phyloP scores from a whole-genome alignment of 1,284 basidiomycete species.

The Melampsora abietis-canadensis region DNA sequence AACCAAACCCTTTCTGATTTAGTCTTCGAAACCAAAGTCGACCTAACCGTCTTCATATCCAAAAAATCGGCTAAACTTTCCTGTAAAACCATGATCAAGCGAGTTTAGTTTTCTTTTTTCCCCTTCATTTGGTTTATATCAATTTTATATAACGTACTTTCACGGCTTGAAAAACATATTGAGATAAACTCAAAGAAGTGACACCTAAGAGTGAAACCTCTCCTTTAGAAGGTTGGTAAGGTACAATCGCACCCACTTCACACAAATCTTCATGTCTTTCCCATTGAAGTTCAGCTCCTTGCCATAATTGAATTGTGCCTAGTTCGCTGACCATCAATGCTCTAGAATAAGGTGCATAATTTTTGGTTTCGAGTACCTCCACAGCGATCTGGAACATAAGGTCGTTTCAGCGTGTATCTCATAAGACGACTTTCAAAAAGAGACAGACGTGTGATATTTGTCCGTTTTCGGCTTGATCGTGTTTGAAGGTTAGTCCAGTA shows the following conservation, averaged over 20 bases:
- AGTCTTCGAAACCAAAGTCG: not conserved
- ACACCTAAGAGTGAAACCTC: not conserved
- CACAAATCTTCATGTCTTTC: slow-evolving; percentile 41
- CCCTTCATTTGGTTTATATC: not conserved
- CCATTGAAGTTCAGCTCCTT: slow-evolving; percentile 35
- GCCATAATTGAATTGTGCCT: slow-evolving; percentile 42
- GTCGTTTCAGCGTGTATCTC: not conserved
- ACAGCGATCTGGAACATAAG: slow-evolving; percentile 30
- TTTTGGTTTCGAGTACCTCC: slow-evolving; percentile 21
- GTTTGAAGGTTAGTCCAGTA: slow-evolving; percentile 26
- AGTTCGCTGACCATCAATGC: slow-evolving; percentile 23
- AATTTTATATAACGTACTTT: not conserved
- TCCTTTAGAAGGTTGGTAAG: not conserved
- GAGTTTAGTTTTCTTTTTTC: not conserved
- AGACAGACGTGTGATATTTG: slow-evolving; percentile 19
- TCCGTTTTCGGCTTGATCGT: slow-evolving; percentile 28
- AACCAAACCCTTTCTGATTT: slow-evolving; percentile 22
- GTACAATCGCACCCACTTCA: not conserved
- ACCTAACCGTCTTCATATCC: not conserved
- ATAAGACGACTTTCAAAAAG: not conserved
- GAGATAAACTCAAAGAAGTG: not conserved
- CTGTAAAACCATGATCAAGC: not conserved
- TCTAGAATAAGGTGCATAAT: slow-evolving; percentile 34
- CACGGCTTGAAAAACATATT: not conserved
- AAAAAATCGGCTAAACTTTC: not conserved